Base-by-base conservation (phyloP, 768 basidiomycete species). In the Trametes gibbosa region DNA sequence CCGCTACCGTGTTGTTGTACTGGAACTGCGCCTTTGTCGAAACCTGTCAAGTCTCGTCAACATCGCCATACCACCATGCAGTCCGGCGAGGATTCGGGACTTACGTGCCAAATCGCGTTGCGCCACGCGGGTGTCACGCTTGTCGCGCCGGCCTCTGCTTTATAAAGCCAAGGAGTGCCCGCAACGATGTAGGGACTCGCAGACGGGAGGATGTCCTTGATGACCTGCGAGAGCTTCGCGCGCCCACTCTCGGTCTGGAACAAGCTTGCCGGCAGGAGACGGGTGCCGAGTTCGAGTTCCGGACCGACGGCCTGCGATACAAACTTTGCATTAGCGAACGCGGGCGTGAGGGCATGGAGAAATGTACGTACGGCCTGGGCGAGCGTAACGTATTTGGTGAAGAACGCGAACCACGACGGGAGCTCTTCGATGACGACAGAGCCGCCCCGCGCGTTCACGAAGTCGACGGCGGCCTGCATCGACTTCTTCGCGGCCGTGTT, bases 401-500 rank as follows among this genome's bases (percentile, higher is more conserved):
- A 76, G 63, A 75, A 73, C 2, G 66, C 59, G 32, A 67, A 47
- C 52, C 52, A 53, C 8, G 52, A 73, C 67, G 51, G 21, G 10
- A 27, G 63, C 66, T 50, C 29, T 58, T 73, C 67, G 50, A 77
- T 63, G 13, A 68, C 53, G 17, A 64, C 68, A 5, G 68, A 66
- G 12, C 74, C 75, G 34, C 67, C 67, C 21, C 71, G 70, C 5
- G 66, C 56, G 0, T 58, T 27, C n/a, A 67, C 67, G 56, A 68
- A 74, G 52, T 72, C 69, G 10, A 66, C 51, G 16, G 72, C 63
- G 5, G 56, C 48, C 53, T 68, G 70, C 72, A 81, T 72, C 32
- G 81, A 81, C 27, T 42, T 64, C 19, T 70, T 65, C 1, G 81
- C 79, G 6, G 76, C 74, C 1, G 67, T 70, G 34, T 69, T 65